These are phyloP conservation scores for Microbotryum violaceum DNA, from an alignment of 1,284 basidiomycete species.

Conservation along the genomic window DNA sequence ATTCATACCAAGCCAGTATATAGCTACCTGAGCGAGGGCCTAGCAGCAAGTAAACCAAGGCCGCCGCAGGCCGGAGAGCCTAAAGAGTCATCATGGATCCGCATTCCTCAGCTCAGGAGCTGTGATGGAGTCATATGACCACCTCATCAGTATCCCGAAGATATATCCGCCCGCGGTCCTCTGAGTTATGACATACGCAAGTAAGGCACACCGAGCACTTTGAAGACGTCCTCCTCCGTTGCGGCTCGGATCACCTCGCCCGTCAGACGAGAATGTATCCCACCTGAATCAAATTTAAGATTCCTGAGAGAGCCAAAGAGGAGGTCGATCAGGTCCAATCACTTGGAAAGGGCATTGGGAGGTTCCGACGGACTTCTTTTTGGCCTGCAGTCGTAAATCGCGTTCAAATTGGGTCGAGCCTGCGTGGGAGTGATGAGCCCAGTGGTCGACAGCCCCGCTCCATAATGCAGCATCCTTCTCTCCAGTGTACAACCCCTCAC, in stretches of 20 bases:
- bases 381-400: slow-evolving; percentile 65
- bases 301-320: slow-evolving; percentile 45
- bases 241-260: slow-evolving; percentile 1
- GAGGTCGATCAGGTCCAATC: too few relatives aligned
- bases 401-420: slow-evolving; percentile 61
- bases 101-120: slow-evolving; percentile 13
- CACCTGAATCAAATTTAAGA: slow-evolving; percentile 58
- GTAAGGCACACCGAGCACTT: slow-evolving; percentile 52
- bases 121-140: neutral
- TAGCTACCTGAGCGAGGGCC: too few relatives aligned
- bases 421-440: neutral
- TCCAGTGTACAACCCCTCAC: neutral
- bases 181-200: slow-evolving; percentile 54
- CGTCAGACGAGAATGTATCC: slow-evolving; percentile 6
- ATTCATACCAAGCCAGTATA: too few relatives aligned
- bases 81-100: slow-evolving; percentile 3
- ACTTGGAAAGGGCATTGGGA: neutral
- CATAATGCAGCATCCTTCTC: too few relatives aligned
- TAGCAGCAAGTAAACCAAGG: too few relatives aligned
- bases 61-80: too few relatives aligned
- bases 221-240: slow-evolving; percentile 28
- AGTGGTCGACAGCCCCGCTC: too few relatives aligned
- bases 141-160: slow-evolving; percentile 36
- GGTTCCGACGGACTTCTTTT: slow-evolving; percentile 43
- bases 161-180: slow-evolving; percentile 60